Evolutionary conservation across 2,329 filamentous ascomycete species (phyloP).

Genomic region (Pseudocercospora crystallina): DNA sequence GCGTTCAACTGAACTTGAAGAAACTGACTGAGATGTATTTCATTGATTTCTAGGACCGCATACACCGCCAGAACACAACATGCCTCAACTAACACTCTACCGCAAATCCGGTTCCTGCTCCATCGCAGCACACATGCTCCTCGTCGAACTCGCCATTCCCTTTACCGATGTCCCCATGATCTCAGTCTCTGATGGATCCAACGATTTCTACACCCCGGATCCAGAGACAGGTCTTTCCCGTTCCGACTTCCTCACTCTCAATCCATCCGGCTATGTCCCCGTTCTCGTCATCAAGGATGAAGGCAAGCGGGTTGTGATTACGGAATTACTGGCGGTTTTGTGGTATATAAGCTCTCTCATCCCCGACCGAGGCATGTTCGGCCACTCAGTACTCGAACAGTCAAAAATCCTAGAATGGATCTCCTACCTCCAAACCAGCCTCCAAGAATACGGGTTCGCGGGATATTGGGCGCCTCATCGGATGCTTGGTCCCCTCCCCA

Average conservation of each 20-base stretch:
- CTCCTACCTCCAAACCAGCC: slow-evolving; percentile 35
- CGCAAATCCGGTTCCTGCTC: slow-evolving; percentile 15
- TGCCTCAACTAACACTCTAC: slow-evolving; percentile 10
- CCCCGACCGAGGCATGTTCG: slow-evolving; percentile 32
- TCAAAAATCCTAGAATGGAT: slow-evolving; percentile 39
- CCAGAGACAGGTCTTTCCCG: slow-evolving; percentile 4
- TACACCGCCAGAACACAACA: not conserved
- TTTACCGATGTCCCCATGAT: slow-evolving; percentile 5
- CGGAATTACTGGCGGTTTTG: slow-evolving; percentile 36
- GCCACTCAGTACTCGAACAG: slow-evolving; percentile 32
- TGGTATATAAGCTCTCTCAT: slow-evolving; percentile 35
- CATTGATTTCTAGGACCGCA: no score
- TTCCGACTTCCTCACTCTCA: slow-evolving; percentile 28
- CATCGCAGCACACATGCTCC: slow-evolving; percentile 11
- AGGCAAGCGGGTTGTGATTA: slow-evolving; percentile 29
- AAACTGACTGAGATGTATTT: no score
- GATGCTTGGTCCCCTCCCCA: slow-evolving; percentile 21
- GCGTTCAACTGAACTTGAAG: no score
- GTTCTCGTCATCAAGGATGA: slow-evolving; percentile 28
- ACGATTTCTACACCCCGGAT: slow-evolving; percentile 2
- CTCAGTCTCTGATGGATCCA: not conserved
- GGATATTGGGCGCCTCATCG: slow-evolving; percentile 29
- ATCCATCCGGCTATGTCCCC: slow-evolving; percentile 37
- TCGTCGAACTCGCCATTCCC: slow-evolving; percentile 10
- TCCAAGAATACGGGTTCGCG: slow-evolving; percentile 35